Percentiles rank a stretch among this genome's conserved stretches.
Evolutionary conservation across 164 flowering plant species (phyloP).

Genomic region (Magnolia changhungtana): DNA sequence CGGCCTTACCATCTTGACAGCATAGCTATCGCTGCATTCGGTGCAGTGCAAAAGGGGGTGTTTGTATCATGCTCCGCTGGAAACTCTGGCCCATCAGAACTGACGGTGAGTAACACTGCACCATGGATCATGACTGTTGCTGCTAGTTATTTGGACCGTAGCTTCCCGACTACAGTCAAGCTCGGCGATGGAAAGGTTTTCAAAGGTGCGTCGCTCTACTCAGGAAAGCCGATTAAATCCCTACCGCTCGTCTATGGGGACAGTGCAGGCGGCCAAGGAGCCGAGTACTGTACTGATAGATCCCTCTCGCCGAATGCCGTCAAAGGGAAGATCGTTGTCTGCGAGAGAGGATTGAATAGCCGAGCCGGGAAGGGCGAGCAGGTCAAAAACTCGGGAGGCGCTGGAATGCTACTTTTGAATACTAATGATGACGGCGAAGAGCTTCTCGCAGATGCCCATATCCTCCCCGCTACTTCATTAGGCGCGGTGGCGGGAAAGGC

Average conservation of each 20-base stretch:
- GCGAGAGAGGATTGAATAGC: constrained; percentile 46
- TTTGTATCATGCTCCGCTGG: constrained; percentile 66
- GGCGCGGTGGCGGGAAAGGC: constrained; percentile 46
- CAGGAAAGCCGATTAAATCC: constrained; percentile 34
- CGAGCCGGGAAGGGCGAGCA: constrained; percentile 47
- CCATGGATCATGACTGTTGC: constrained; percentile 84
- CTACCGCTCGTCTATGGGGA: constrained; percentile 44
- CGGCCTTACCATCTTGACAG: constrained; percentile 44
- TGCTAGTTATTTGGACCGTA: constrained; percentile 61
- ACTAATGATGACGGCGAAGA: constrained; percentile 52
- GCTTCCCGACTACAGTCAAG: constrained; percentile 49
- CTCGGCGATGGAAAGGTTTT: constrained; percentile 51
- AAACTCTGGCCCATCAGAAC: constrained; percentile 47
- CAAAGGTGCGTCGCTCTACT: constrained; percentile 53
- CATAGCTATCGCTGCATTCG: constrained; percentile 58
- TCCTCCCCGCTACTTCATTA: constrained; percentile 51
- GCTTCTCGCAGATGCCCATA: constrained; percentile 51
- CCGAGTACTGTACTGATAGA: constrained; percentile 41
- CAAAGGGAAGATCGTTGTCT: constrained; percentile 60
- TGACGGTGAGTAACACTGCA: constrained; percentile 49
- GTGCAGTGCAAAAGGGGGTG: constrained; percentile 49
- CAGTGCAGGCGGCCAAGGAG: constrained; percentile 41
- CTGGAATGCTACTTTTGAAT: constrained; percentile 57
- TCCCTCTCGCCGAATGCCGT: constrained; percentile 41
- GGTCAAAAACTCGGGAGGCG: constrained; percentile 62